Evolutionary conservation across 305 asterid species (phyloP).

Genomic region (Solanum hybrid): DNA sequence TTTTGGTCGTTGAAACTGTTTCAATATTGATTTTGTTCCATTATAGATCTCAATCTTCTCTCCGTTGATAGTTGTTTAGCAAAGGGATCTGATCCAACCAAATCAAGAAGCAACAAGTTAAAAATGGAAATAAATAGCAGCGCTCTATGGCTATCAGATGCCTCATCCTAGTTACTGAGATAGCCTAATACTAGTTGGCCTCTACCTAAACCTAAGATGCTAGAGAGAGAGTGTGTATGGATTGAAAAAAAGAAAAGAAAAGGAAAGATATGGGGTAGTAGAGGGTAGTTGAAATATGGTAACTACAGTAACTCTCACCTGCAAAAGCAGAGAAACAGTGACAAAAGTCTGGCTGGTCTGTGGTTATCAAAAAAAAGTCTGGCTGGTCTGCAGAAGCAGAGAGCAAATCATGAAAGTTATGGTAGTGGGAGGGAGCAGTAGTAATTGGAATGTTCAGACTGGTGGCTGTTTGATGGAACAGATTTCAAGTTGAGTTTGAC

Average conservation of each 20-base stretch:
- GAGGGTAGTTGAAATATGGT: background rate
- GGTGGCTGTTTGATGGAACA: background rate
- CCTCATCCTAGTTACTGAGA: background rate
- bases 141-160: background rate
- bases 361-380: background rate
- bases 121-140: background rate
- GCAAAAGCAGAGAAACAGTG: background rate
- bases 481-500: background rate
- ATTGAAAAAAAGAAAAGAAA: background rate
- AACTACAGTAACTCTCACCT: background rate
- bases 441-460: background rate
- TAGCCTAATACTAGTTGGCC: background rate
- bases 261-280: background rate
- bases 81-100: background rate
- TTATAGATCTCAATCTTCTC: background rate
- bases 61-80: background rate
- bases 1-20: background rate
- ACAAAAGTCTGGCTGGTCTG: background rate
- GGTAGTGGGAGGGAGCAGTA: background rate
- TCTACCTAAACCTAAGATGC: background rate
- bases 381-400: background rate
- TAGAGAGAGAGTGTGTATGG: background rate
- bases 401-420: background rate
- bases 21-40: conserved; percentile 1
- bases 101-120: background rate